Evolutionary conservation across 1,284 basidiomycete species (phyloP), one percentile per base, ranked within the genome.

Genomic region (Rhizoctonia solani): DNA sequence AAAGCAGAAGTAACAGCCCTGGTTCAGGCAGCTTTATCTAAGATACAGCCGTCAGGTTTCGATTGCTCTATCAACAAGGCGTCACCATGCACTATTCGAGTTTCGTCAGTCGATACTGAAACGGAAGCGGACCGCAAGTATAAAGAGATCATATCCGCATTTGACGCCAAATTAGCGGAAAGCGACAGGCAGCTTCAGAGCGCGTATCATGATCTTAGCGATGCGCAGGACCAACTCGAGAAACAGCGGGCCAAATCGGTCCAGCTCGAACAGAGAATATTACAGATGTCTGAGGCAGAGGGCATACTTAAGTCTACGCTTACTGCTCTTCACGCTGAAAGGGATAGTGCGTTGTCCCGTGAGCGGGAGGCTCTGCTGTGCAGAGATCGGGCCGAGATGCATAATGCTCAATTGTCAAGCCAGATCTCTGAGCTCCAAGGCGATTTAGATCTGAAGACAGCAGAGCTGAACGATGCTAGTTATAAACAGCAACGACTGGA

Each of bases 261-360:
- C n/a, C 49, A 54, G 19, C 49, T 65, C 19, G 61, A 65, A 39
- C 47, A 65, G 46, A 41, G 27, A 27, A 42, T 65, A 13, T 23
- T 29, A 39, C 30, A 49, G 19, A 34, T 65, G 23, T 53, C 34
- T 49, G 39, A 65, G 49, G 47, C 4, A 14, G 49, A 65, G 49
- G 37, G 19, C 9, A 30, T 49, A 4, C 39, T 41, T 21, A 53
- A 41, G 47, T 8, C 37, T 4, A 32, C 4, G 4, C 11, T 25
- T 21, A 27, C 34, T 23, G 34, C 25, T 14, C 16, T 65, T 30
- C 21, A 37, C 23, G 50, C 49, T 25, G 61, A 65, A 30, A 37
- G 39, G 25, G 50, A 65, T 11, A 34, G 19, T 1, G 61, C 61
- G 3, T 11, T 44, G n/a, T 13, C 27, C 8, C 29, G 21, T 9